Evolutionary conservation across 208 protist genomes (phyloP).

Genomic region (Leishmania major): DNA sequence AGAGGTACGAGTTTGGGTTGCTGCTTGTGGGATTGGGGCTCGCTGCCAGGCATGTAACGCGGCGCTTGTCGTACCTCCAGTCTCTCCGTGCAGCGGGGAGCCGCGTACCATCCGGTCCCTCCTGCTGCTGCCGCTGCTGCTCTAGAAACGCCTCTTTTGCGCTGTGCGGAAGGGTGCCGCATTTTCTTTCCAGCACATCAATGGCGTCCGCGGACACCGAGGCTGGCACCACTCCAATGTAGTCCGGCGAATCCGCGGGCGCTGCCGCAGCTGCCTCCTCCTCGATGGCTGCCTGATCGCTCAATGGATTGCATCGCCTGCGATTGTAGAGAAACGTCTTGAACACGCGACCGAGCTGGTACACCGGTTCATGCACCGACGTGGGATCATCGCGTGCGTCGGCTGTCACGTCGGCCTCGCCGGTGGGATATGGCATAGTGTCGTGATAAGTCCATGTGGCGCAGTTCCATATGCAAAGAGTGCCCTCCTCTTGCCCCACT

Average conservation of each 20-base stretch:
- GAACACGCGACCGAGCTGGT: constrained; percentile 20
- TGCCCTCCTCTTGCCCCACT: constrained; percentile 51
- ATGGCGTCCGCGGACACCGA: constrained; percentile 10
- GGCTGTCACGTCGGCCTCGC: constrained; percentile 32
- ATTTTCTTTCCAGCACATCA: constrained; percentile 10
- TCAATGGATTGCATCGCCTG: constrained; percentile 18
- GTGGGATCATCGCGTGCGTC: constrained; percentile 15
- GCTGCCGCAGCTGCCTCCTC: not conserved
- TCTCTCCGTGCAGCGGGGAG: not conserved
- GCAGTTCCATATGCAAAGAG: constrained; percentile 40
- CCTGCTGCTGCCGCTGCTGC: not conserved
- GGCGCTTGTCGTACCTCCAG: constrained; percentile 41
- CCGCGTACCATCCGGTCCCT: not conserved
- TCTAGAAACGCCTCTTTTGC: constrained; percentile 7
- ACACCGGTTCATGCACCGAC: constrained; percentile 24
- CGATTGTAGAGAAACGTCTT: constrained; percentile 47
- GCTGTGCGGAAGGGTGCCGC: not conserved
- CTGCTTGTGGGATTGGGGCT: not conserved
- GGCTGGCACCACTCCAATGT: constrained; percentile 13
- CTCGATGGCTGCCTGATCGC: not conserved
- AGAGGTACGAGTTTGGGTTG: constrained; percentile 28
- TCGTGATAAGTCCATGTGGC: constrained; percentile 31
- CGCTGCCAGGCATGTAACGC: constrained; percentile 48
- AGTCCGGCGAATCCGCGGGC: not conserved
- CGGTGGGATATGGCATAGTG: constrained; percentile 46